Evolutionary conservation across 805 yeast genomes (phyloP), one percentile per base, ranked within the genome.

Genomic region (Millerago galiae): DNA sequence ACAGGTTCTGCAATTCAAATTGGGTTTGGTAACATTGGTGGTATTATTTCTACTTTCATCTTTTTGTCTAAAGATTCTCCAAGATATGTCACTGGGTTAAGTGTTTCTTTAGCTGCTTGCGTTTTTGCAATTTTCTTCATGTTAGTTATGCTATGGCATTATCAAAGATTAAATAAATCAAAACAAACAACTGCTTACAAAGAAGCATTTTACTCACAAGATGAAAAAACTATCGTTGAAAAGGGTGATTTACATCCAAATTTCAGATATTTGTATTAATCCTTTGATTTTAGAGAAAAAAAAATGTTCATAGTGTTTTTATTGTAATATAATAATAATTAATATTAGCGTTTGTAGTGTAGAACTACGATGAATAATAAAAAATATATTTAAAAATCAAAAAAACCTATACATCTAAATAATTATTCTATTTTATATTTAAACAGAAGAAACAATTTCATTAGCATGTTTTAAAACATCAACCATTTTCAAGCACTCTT

Each of bases 401-500:
- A 31, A 15, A 15, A 16, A 15, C 3, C 24, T 16, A 15, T 4
- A 16, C 15, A n/a, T 8, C 14, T 14, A 29, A n/a, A 16, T 9
- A 14, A 1, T 12, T 12, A 27, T 27, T 27, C n/a, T 27, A 5
- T 12, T 27, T 15, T 29, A n/a, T 29, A 6, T n/a, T 31, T 41
- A 66, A 26, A 66, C 70, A 30, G 68, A 61, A 1, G 69, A 63
- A 26, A 93, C 97, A 62, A 93, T 90, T 61, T 84, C 95, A 54
- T 87, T 79, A 24, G 98, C 99, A 63, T 88, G 81, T 57, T 72
- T 77, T 65, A 93, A 74, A 40, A 91, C 91, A 53, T 85, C 93
- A 44, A 93, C 95, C 98, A 93, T 93, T 72, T 85, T 86, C 61
- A 81, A 69, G 64, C 97, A 90, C 66, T 93, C 98, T 59, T 82